Percentiles rank a stretch among this genome's conserved stretches.
These are phyloP conservation scores for Pezicula rhizophila DNA, from an alignment of 2,329 filamentous ascomycete species.

Conservation along the genomic window DNA sequence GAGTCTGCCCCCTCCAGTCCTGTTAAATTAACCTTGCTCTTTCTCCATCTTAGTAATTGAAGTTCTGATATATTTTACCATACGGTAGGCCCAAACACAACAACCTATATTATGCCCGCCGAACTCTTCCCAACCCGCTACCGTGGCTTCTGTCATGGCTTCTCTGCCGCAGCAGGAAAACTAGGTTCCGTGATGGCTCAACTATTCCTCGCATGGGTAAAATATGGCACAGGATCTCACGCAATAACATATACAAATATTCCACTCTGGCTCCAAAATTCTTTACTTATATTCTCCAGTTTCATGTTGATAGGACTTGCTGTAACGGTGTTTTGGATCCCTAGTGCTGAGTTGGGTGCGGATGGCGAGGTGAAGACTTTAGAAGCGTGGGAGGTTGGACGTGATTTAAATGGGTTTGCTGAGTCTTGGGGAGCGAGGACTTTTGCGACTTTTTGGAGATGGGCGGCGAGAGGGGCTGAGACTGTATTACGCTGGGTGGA, in stretches of 20 bases:
- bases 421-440: conserved; percentile 2
- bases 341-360: conserved; percentile 9
- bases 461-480: not conserved
- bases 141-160: conserved; percentile 55
- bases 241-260: not conserved
- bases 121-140: conserved; percentile 61
- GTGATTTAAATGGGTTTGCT: conserved; percentile 10
- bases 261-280: not conserved
- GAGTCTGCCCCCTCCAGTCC: conserved; percentile 41
- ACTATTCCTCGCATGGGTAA: conserved; percentile 9
- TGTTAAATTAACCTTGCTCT: too few species aligned
- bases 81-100: not conserved
- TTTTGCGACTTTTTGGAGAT: conserved; percentile 7
- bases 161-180: conserved; percentile 55
- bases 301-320: conserved; percentile 18
- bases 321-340: conserved; percentile 12
- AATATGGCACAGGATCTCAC: not conserved
- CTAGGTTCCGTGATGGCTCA: conserved; percentile 41
- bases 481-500: conserved; percentile 8
- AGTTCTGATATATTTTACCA: too few species aligned
- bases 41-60: too few species aligned
- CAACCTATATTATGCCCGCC: conserved; percentile 34
- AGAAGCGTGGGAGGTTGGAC: conserved; percentile 15
- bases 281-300: conserved; percentile 9
- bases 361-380: conserved; percentile 13